Evolutionary conservation across 2,329 filamentous ascomycete genomes (phyloP).

Genomic region (Verticillium isaacii): DNA sequence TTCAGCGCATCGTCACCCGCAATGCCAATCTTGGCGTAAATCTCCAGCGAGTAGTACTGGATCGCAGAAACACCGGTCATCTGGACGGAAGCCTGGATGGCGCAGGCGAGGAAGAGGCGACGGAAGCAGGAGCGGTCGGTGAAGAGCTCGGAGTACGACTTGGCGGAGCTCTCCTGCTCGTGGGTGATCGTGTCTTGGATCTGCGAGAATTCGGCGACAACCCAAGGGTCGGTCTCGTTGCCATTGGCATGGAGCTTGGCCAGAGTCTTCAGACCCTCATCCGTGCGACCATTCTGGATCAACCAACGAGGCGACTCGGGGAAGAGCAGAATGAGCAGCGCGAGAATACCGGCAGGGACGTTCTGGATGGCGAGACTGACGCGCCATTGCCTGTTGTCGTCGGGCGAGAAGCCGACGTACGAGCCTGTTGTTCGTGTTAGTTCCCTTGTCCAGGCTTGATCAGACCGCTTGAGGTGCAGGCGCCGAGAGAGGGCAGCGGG

Average conservation of each 20-base stretch:
- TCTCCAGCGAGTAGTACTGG: conserved; percentile 66
- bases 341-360: conserved; percentile 60
- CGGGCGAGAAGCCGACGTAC: conserved; percentile 18
- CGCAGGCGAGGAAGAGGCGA: conserved; percentile 62
- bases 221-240: conserved; percentile 55
- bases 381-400: conserved; percentile 26
- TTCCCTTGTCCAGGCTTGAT: too few relatives aligned
- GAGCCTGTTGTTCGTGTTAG: conserved; percentile 13
- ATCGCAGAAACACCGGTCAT: conserved; percentile 68
- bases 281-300: conserved; percentile 61
- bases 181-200: conserved; percentile 61
- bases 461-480: too few relatives aligned
- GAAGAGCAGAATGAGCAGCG: conserved; percentile 61
- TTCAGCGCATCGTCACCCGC: conserved; percentile 58
- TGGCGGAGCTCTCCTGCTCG: conserved; percentile 65
- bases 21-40: conserved; percentile 68
- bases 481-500: too few relatives aligned
- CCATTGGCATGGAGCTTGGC: conserved; percentile 66
- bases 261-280: conserved; percentile 61
- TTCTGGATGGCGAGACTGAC: conserved; percentile 60
- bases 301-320: conserved; percentile 72
- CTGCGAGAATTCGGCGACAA: conserved; percentile 43
- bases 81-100: conserved; percentile 66
- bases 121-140: conserved; percentile 57
- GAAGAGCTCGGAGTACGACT: conserved; percentile 67